Percentiles rank a stretch among this genome's conserved stretches.
Conservation (phyloP, 805 yeast genomes). For the Nakazawaea wickerhamii region DNA sequence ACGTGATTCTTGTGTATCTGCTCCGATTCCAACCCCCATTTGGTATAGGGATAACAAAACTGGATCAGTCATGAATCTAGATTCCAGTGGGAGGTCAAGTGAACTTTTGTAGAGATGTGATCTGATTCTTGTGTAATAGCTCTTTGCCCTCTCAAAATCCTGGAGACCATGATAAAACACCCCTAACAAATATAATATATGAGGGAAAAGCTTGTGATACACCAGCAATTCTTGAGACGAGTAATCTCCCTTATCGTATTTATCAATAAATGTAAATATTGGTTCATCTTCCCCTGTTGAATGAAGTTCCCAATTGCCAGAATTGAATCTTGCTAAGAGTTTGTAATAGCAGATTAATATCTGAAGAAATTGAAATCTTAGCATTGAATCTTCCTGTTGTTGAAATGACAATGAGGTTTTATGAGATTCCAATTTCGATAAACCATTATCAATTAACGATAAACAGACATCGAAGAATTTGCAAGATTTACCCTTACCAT, state of each 20-base stretch:
- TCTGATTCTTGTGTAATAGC: conserved; percentile 32
- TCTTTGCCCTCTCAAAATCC: conserved; percentile 31
- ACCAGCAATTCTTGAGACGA: conserved; percentile 34
- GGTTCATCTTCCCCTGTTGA: conserved; percentile 9
- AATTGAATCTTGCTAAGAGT: conserved; percentile 31
- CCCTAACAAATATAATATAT: conserved; percentile 35
- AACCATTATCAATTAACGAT: conserved; percentile 26
- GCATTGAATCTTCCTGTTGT: conserved; percentile 21
- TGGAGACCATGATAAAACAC: conserved; percentile 33
- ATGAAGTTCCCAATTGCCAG: conserved; percentile 19
- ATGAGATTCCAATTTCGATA: conserved; percentile 12
- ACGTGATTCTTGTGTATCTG: conserved; percentile 18
- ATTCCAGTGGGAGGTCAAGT: background rate
- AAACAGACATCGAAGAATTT: conserved; percentile 33
- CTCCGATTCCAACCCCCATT: conserved; percentile 23
- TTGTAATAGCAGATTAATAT: conserved; percentile 30
- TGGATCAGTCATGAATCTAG: conserved; percentile 2
- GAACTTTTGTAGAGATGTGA: conserved; percentile 14
- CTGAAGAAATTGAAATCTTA: conserved; percentile 27
- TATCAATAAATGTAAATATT: conserved; percentile 29
- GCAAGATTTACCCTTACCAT: conserved; percentile 28
- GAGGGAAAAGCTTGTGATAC: conserved; percentile 32
- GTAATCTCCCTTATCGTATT: conserved; percentile 31
- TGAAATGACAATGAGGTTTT: conserved; percentile 16
- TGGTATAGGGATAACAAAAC: conserved; percentile 15